phyloP scores from a whole-genome alignment of 805 yeast genomes.

The Saccharomycopsis sp. region DNA sequence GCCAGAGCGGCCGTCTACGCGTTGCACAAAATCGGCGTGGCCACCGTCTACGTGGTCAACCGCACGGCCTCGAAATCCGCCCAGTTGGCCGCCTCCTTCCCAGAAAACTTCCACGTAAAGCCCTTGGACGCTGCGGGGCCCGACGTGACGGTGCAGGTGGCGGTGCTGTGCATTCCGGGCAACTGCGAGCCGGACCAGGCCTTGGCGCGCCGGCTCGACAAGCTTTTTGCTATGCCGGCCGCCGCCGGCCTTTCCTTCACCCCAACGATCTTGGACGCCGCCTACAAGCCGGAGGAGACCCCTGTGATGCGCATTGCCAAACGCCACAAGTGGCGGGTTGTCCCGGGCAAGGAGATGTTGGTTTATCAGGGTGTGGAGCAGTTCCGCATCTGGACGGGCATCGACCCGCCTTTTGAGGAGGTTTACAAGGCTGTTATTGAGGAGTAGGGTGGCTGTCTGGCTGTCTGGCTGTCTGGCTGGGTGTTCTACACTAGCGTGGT shows the following conservation, averaged over 20 bases:
- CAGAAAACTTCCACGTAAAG: constrained; percentile 49
- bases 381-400: constrained; percentile 69
- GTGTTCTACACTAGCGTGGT: too few species aligned
- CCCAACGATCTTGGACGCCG: constrained; percentile 78
- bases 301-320: constrained; percentile 77
- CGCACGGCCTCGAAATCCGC: constrained; percentile 64
- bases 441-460: too few species aligned
- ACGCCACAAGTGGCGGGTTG: constrained; percentile 63
- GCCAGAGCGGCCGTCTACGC: constrained; percentile 93
- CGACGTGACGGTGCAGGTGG: constrained; percentile 45
- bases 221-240: constrained; percentile 37
- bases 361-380: constrained; percentile 91
- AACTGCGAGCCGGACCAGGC: constrained; percentile 56
- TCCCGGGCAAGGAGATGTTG: constrained; percentile 88
- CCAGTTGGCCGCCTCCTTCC: constrained; percentile 55
- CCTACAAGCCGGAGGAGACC: constrained; percentile 85
- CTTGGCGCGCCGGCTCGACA: constrained; percentile 42
- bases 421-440: constrained; percentile 51
- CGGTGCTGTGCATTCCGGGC: constrained; percentile 81
- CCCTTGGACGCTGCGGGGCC: constrained; percentile 44
- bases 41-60: constrained; percentile 69
- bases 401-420: constrained; percentile 53
- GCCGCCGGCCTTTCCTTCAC: constrained; percentile 32
- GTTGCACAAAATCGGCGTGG: constrained; percentile 68
- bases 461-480: too few species aligned